Evolutionary conservation across 2,329 filamentous ascomycete genomes (phyloP).

Genomic region (Colletotrichum graminicola): DNA sequence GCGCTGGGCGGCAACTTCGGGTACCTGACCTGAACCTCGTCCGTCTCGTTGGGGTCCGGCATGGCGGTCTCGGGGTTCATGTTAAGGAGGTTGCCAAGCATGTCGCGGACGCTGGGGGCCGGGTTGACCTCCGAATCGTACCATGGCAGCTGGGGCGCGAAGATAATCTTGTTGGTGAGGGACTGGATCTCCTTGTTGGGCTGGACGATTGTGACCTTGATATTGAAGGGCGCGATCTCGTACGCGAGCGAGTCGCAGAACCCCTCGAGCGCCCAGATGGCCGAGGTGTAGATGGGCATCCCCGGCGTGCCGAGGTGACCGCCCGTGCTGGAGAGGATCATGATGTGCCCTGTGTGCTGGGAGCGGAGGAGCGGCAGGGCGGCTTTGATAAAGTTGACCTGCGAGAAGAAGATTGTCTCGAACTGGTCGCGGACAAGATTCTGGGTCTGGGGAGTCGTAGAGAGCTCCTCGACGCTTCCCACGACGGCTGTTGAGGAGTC

Average conservation of each 20-base stretch:
- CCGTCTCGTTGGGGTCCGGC: slow-evolving; percentile 46
- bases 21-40: slow-evolving; percentile 74
- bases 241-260: slow-evolving; percentile 97
- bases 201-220: slow-evolving; percentile 96
- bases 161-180: slow-evolving; percentile 87
- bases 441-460: slow-evolving; percentile 77
- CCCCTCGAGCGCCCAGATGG: slow-evolving; percentile 94
- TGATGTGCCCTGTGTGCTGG: slow-evolving; percentile 88
- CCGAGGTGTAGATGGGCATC: slow-evolving; percentile 89
- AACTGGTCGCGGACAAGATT: slow-evolving; percentile 92
- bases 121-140: slow-evolving; percentile 76
- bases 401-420: slow-evolving; percentile 93
- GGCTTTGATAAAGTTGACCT: slow-evolving; percentile 95
- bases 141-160: slow-evolving; percentile 80
- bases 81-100: slow-evolving; percentile 84
- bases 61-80: slow-evolving; percentile 75
- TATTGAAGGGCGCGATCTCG: slow-evolving; percentile 96
- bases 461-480: slow-evolving; percentile 91
- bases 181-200: slow-evolving; percentile 93
- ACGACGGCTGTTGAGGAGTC: slow-evolving; percentile 74
- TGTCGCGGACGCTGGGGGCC: slow-evolving; percentile 85
- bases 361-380: slow-evolving; percentile 82
- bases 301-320: slow-evolving; percentile 94
- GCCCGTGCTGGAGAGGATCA: slow-evolving; percentile 89
- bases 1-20: slow-evolving; percentile 77